phyloP scores from a whole-genome alignment of 129 eudicot genomes.

The Sambucus nigra region DNA sequence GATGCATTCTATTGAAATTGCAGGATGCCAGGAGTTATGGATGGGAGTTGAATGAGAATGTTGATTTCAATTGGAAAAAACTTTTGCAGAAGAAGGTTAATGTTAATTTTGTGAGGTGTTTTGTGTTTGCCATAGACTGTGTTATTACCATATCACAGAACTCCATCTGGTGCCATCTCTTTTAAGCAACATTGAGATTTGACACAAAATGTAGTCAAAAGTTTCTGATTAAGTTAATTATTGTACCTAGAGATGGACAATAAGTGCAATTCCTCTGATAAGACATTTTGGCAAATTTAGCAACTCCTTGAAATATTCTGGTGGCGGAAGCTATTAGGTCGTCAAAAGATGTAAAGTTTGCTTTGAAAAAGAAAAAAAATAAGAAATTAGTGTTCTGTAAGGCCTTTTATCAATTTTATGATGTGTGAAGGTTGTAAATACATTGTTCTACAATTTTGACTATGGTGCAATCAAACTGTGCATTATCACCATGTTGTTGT shows the following conservation, averaged over 20 bases:
- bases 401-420: not conserved
- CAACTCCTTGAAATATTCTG: no score
- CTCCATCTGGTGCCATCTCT: not conserved
- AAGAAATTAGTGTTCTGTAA: not conserved
- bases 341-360: no score
- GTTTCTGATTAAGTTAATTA: not conserved
- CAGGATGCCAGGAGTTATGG: conserved; percentile 89
- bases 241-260: not conserved
- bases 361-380: not conserved
- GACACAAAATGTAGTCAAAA: not conserved
- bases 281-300: no score
- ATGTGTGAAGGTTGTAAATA: not conserved
- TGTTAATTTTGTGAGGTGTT: not conserved
- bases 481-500: no score
- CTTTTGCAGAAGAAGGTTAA: conserved; percentile 86
- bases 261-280: no score
- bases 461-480: no score
- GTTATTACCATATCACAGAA: not conserved
- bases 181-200: not conserved
- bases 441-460: no score
- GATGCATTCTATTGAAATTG: conserved; percentile 9
- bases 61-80: conserved; percentile 95
- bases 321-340: no score
- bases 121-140: not conserved
- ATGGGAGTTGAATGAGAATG: conserved; percentile 86